phyloP scores from a whole-genome alignment of 108 stramenopile species.

The Skeletonema costatum region DNA sequence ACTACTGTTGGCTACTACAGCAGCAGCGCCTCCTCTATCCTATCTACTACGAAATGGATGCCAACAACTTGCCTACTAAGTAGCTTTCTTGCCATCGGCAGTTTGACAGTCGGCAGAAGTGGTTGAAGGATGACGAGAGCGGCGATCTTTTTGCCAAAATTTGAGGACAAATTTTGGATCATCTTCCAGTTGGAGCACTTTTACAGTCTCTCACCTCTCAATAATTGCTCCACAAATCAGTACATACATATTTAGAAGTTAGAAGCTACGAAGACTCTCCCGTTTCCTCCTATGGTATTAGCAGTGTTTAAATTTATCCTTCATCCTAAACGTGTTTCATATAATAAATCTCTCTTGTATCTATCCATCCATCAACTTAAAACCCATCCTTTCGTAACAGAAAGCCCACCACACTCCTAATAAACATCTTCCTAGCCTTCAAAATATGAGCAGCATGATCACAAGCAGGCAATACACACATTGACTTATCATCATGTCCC shows the following conservation, averaged over 20 bases:
- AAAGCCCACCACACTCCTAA: slow-evolving; percentile 40
- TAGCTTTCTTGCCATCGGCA: not conserved
- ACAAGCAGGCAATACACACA: slow-evolving; percentile 32
- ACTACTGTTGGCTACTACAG: not conserved
- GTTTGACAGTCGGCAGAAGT: not conserved
- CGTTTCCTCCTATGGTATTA: too few species aligned
- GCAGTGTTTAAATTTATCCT: too few species aligned
- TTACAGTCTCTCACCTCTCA: too few species aligned
- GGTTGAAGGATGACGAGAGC: not conserved
- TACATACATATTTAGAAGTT: too few species aligned
- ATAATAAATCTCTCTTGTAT: not conserved
- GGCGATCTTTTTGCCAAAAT: not conserved
- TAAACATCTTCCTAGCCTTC: slow-evolving; percentile 39
- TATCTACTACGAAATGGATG: too few species aligned
- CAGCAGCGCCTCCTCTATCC: not conserved
- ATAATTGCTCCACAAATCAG: too few species aligned
- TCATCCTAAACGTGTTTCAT: not conserved
- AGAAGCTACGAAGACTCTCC: not conserved
- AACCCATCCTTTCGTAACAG: slow-evolving; percentile 33
- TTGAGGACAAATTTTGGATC: not conserved
- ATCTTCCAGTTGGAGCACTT: not conserved
- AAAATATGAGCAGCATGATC: slow-evolving; percentile 47
- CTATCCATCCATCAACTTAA: not conserved
- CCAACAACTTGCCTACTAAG: not conserved
- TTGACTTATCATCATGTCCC: slow-evolving; percentile 46